These are phyloP conservation scores for Zygnema circumcarinatum DNA, from an alignment of 139 green algal species.

Conservation along the genomic window DNA sequence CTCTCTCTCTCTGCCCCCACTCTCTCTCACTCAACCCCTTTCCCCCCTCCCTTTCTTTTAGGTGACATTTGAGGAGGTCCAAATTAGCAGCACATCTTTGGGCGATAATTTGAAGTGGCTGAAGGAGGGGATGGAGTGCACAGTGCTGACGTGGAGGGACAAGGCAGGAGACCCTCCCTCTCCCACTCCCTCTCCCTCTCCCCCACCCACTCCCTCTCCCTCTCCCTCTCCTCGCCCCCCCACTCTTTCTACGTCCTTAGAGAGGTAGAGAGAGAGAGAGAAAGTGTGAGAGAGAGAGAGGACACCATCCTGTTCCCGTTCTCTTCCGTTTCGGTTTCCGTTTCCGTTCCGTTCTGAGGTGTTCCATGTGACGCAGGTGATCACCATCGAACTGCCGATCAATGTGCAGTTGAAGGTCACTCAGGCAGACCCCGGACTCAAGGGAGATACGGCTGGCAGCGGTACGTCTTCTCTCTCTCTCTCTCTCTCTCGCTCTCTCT, in stretches of 20 bases:
- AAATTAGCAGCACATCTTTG: slow-evolving; percentile 74
- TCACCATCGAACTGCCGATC: slow-evolving; percentile 51
- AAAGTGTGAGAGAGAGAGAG: background rate
- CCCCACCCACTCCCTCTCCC: too few species aligned
- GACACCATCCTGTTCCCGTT: too few species aligned
- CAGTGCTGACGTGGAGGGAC: slow-evolving; percentile 87
- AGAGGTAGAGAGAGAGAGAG: slow-evolving; percentile 3
- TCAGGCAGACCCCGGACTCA: slow-evolving; percentile 85
- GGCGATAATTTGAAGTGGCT: slow-evolving; percentile 87
- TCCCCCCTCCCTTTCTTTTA: background rate
- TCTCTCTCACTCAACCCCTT: background rate
- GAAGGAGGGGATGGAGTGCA: slow-evolving; percentile 80
- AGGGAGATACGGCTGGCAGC: slow-evolving; percentile 65
- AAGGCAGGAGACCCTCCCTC: slow-evolving; percentile 74
- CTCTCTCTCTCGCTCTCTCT: background rate
- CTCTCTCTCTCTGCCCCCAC: background rate
- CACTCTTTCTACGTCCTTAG: background rate
- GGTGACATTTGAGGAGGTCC: slow-evolving; percentile 92
- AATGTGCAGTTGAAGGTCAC: slow-evolving; percentile 55
- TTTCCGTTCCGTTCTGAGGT: too few species aligned
- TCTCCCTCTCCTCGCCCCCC: too few species aligned
- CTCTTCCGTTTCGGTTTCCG: too few species aligned
- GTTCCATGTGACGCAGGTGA: slow-evolving; percentile 46
- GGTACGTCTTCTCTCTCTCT: background rate
- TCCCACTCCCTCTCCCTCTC: too few species aligned